These are phyloP conservation scores for Populus alba DNA, from an alignment of 345 rosid genomes.

Conservation along the genomic window DNA sequence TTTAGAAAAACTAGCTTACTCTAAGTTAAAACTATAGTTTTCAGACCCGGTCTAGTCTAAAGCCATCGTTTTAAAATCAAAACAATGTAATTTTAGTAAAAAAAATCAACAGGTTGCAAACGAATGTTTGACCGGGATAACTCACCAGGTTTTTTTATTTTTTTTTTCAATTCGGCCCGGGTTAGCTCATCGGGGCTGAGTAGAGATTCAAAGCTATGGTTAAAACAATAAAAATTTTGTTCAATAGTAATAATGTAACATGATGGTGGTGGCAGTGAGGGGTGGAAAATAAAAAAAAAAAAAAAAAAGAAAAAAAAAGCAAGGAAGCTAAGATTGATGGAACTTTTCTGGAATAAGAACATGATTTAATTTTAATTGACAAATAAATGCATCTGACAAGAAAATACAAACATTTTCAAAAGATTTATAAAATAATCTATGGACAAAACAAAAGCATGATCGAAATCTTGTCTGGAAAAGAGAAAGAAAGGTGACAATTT, in stretches of 20 bases:
- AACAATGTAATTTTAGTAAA: no score
- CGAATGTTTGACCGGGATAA: no score
- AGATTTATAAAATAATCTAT: neutral
- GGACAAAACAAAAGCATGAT: constrained; percentile 13
- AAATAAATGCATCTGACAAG: neutral
- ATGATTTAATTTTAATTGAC: neutral
- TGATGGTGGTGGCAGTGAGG: neutral
- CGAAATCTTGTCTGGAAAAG: neutral
- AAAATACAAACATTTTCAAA: neutral
- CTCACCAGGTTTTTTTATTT: no score
- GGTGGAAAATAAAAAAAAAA: no score
- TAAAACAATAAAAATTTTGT: neutral
- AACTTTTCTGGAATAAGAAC: neutral
- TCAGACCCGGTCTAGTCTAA: no score
- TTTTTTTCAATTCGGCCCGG: no score
- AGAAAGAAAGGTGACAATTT: neutral
- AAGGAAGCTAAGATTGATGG: neutral
- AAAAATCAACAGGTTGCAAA: no score
- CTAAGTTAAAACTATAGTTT: neutral
- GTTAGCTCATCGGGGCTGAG: no score
- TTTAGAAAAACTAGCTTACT: no score
- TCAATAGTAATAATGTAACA: neutral
- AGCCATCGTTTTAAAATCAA: no score
- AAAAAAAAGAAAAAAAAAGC: neutral
- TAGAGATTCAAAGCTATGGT: no score